A percentile compares a stretch with the other conserved stretches of the same genome.
phyloP scores from a whole-genome alignment of 1,139 yeast species.

The Pichia cactophila region DNA sequence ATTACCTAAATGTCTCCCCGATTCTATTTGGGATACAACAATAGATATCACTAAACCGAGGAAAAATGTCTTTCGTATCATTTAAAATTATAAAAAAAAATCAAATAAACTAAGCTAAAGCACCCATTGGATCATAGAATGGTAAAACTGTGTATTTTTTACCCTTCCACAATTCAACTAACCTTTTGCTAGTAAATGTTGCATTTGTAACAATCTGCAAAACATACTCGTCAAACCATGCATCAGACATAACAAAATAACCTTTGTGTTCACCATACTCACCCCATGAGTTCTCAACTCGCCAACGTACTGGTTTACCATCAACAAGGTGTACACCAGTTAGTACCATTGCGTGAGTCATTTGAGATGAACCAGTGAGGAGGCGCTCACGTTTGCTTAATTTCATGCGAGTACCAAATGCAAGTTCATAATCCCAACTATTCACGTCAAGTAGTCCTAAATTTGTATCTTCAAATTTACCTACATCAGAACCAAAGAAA shows the following conservation, averaged over 20 bases:
- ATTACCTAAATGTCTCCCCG: conserved; percentile 58
- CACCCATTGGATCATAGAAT: conserved; percentile 62
- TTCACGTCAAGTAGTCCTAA: conserved; percentile 49
- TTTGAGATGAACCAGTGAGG: conserved; percentile 47
- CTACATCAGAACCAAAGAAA: conserved; percentile 66
- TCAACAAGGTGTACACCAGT: conserved; percentile 51
- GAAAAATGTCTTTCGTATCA: neutral
- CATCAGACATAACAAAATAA: conserved; percentile 55
- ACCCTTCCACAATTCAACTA: conserved; percentile 41
- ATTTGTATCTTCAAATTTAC: conserved; percentile 42
- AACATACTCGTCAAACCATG: conserved; percentile 61
- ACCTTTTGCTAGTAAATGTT: conserved; percentile 38
- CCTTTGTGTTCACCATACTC: conserved; percentile 53
- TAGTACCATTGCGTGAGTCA: conserved; percentile 67
- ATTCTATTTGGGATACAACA: conserved; percentile 46
- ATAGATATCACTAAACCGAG: conserved; percentile 5
- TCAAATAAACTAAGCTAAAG: conserved; percentile 36
- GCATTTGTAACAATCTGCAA: conserved; percentile 54
- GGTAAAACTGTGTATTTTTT: conserved; percentile 50
- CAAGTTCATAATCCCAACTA: conserved; percentile 50
- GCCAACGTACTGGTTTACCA: conserved; percentile 55
- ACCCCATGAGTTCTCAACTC: conserved; percentile 69
- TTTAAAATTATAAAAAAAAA: neutral
- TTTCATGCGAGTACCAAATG: conserved; percentile 44
- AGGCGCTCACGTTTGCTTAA: conserved; percentile 48